Percentiles rank a stretch among this genome's conserved stretches.
Conservation (phyloP, 2,329 filamentous ascomycete genomes). For the Aspergillus sp. region DNA sequence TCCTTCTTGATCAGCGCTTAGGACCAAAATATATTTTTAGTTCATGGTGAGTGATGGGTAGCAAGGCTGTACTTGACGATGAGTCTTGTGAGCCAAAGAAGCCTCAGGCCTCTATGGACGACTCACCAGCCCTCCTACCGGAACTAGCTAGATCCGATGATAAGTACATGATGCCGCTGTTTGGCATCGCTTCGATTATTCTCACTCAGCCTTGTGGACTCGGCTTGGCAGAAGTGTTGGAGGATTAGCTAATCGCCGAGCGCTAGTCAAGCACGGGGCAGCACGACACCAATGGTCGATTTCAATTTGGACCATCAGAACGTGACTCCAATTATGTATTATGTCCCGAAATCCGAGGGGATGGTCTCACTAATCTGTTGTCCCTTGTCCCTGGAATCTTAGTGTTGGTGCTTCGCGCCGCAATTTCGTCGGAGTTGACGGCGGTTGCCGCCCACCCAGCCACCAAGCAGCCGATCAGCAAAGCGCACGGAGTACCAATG, state of each 20-base stretch:
- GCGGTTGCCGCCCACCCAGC: slow-evolving; percentile 1
- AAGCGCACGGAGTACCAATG: slow-evolving; percentile 1
- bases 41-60: too few species aligned
- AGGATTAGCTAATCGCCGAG: not conserved
- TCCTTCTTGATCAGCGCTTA: too few species aligned
- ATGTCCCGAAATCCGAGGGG: not conserved
- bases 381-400: not conserved
- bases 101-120: too few species aligned
- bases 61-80: too few species aligned
- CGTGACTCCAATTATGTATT: not conserved
- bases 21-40: too few species aligned
- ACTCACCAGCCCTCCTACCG: too few species aligned
- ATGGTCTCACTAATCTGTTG: not conserved
- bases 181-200: not conserved
- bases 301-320: not conserved
- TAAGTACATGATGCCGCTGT: too few species aligned
- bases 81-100: too few species aligned
- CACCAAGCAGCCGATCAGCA: slow-evolving; percentile 9
- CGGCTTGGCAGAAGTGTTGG: not conserved
- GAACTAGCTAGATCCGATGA: too few species aligned
- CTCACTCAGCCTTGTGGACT: not conserved
- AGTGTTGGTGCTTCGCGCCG: not conserved
- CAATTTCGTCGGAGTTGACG: not conserved
- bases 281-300: not conserved
- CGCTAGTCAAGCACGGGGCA: not conserved